These are phyloP conservation scores for Tuber melanosporum DNA, from an alignment of 495 filamentous ascomycete genomes.

Conservation along the genomic window DNA sequence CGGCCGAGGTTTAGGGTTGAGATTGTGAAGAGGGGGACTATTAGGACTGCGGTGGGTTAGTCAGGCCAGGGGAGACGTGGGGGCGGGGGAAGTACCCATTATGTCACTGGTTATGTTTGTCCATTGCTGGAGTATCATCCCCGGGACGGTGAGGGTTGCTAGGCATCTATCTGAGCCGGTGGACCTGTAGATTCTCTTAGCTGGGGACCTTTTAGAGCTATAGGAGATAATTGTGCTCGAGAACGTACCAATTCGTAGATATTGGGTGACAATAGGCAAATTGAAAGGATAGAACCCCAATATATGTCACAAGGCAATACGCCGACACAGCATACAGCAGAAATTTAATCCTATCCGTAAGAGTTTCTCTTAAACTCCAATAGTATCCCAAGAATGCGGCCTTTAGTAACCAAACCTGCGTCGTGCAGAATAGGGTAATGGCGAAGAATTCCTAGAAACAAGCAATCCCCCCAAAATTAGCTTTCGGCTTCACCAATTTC, in stretches of 20 bases:
- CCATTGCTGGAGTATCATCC: conserved; percentile 29
- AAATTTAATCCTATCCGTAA: conserved; percentile 11
- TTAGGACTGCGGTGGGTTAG: conserved; percentile 14
- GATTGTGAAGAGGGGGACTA: conserved; percentile 30
- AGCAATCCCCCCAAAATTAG: background rate
- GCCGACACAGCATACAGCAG: conserved; percentile 24
- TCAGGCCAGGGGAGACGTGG: background rate
- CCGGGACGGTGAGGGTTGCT: conserved; percentile 24
- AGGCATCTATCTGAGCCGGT: conserved; percentile 22
- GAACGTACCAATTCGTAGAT: conserved; percentile 23
- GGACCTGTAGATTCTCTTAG: conserved; percentile 12
- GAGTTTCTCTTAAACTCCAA: conserved; percentile 23
- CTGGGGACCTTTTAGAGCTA: background rate
- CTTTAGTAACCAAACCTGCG: conserved; percentile 32
- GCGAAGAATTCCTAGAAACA: conserved; percentile 14
- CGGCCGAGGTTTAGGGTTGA: conserved; percentile 22
- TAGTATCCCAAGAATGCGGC: conserved; percentile 32
- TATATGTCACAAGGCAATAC: conserved; percentile 17
- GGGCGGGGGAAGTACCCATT: conserved; percentile 12
- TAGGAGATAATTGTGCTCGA: background rate
- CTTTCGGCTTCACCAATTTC: background rate
- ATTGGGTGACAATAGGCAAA: conserved; percentile 20
- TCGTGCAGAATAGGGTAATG: conserved; percentile 26
- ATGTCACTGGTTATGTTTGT: conserved; percentile 33
- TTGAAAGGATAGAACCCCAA: conserved; percentile 24